These are phyloP conservation scores for Fraxinus xanthoxyloides DNA, from an alignment of 305 asterid genomes.

Conservation along the genomic window DNA sequence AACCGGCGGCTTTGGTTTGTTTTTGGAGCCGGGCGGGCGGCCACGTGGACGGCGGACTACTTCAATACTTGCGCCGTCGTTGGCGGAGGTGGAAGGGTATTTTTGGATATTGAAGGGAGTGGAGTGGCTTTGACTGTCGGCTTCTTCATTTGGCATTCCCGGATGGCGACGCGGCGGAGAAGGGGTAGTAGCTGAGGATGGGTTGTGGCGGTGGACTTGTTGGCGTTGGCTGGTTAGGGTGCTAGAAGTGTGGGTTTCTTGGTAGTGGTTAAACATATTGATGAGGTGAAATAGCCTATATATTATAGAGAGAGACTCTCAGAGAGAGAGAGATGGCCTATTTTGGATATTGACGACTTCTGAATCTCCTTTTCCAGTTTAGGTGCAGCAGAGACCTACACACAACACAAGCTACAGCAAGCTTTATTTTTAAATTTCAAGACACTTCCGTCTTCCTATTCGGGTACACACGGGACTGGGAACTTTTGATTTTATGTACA, in stretches of 20 bases:
- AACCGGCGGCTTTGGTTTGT: constrained; percentile 70
- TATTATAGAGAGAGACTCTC: not conserved
- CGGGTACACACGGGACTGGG: no score
- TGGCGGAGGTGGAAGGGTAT: not conserved
- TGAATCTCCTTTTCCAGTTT: not conserved
- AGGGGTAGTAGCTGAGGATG: not conserved
- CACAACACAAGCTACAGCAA: not conserved
- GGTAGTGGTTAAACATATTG: not conserved
- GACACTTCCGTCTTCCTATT: not conserved
- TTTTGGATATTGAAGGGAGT: constrained; percentile 7
- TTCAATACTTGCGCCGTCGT: constrained; percentile 68
- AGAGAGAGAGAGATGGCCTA: no score
- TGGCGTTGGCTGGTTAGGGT: constrained; percentile 4
- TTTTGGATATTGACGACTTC: no score
- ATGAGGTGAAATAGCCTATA: not conserved
- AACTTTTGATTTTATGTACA: no score
- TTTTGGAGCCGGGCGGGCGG: constrained; percentile 83
- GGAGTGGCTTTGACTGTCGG: constrained; percentile 29
- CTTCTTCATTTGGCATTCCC: constrained; percentile 25
- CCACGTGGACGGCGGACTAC: constrained; percentile 82
- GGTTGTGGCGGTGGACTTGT: not conserved
- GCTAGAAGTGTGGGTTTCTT: constrained; percentile 17
- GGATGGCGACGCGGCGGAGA: constrained; percentile 4
- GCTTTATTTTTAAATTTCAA: not conserved
- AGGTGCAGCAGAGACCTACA: not conserved